Base-by-base conservation (phyloP, 192 early-diverging fungal genomes). In the Helicostylum pulchrum region DNA sequence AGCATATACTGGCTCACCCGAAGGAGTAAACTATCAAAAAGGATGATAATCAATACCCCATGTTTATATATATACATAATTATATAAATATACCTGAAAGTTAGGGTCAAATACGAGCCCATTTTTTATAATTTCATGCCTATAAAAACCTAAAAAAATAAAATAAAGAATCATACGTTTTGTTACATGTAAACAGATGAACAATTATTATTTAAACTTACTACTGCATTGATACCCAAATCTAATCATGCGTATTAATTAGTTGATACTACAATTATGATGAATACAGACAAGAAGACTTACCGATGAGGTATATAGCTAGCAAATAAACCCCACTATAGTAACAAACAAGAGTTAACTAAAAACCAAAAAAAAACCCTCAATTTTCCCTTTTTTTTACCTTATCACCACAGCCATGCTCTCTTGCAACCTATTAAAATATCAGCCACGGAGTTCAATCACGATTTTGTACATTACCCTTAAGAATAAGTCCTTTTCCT, bases 181-280 rank as follows among this genome's bases (percentile, higher is more conserved):
- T 26, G n/a, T 26, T 26, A 26, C n/a, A n/a, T n/a, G n/a, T 26
- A 26, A 26, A 26, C 26, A 26, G 21, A 36, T 19, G 14, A 34
- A 15, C 30, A 45, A 21, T 21, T 26, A 39, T 43, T 36, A 20
- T 44, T 30, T 56, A 31, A 39, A 58, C 71, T 60, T 68, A 73
- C 71, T 84, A 36, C 80, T 82, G 60, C 84, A 85, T 61, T 83
- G 84, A 43, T 85, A 83, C 4, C 84, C 84, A n/a, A 82, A 78
- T 11, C 70, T 75, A 64, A 7, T 19, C 26, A 53, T 63, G 19
- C 12, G 61, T 49, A 30, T 32, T 50, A 49, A 30, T 49, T 61
- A 43, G 21, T 17, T 32, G 7, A 70, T 52, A 48, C n/a, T 57
- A 23, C 10, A 17, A 60, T 49, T 19, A 30, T 12, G 5, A 26